Evolutionary conservation across 1,284 basidiomycete species (phyloP), one percentile per base, ranked within the genome.

Genomic region (Ceratobasidium sp.): DNA sequence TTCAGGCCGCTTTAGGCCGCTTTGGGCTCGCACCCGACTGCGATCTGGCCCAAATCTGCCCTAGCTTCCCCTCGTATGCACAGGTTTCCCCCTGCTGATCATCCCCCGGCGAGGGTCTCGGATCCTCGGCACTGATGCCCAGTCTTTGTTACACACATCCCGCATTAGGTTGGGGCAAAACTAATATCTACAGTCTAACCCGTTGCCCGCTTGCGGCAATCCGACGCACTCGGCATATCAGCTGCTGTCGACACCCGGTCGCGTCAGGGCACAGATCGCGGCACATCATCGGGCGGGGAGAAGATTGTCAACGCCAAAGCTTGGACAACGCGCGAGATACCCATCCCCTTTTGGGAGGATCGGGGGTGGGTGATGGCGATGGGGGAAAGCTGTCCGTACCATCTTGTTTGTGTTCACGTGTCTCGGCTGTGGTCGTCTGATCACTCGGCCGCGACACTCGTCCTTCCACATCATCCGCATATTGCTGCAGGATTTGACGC

Each of bases 401-500:
- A 83, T 93, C 91, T 83, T 90, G 85, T 83, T 85, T 82, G 79
- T 81, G 59, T 76, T 76, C 73, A 74, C 67, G 70, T 69, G 77
- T 70, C 49, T 61, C 62, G 66, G 66, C 46, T 52, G 51, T 64
- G 59, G 62, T 68, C 68, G 59, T 62, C 66, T 59, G 74, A 70
- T 74, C 64, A n/a, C n/a, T n/a, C 51, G 70, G 46, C 19, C 49
- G 52, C 59, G 80, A 68, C 76, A 78, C 78, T 79, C 88, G 88
- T 76, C 94, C 95, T 85, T 97, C 95, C 22, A 95, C 88, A 80
- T 97, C 95, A 83, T 97, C 95, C n/a, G 95, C 96, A 81, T 95
- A 98, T 80, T 90, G 89, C 84, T 98, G 92, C 68, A 98, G 83
- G 78, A 98, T 91, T 83, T 95, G 91, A 77, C 93, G 91, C 86